Evolutionary conservation across 257 asterid species (phyloP).

Genomic region (Plectranthus barbatus): DNA sequence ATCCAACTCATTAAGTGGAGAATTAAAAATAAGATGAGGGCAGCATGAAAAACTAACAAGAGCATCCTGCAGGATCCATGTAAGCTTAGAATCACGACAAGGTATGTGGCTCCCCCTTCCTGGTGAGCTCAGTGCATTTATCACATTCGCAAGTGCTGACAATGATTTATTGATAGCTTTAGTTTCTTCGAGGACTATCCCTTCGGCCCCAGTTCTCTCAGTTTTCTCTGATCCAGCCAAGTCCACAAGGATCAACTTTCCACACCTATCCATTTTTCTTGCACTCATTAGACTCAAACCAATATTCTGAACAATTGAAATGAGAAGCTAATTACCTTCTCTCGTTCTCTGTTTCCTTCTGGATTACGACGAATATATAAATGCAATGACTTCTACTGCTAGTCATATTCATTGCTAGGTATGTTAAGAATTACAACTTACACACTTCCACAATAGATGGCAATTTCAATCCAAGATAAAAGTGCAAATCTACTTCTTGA

Average conservation of each 20-base stretch:
- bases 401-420: conserved; percentile 64
- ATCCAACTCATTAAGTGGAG: conserved; percentile 2
- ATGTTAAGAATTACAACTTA: conserved; percentile 23
- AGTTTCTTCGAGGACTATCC: conserved; percentile 86
- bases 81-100: conserved; percentile 81
- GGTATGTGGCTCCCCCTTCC: conserved; percentile 68
- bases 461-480: neutral
- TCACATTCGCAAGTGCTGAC: conserved; percentile 82
- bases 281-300: conserved; percentile 3
- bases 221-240: conserved; percentile 92
- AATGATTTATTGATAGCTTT: conserved; percentile 81
- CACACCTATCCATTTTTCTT: conserved; percentile 34
- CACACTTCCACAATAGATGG: conserved; percentile 1
- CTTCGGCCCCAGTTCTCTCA: conserved; percentile 87
- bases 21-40: conserved; percentile 5
- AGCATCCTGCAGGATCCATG: conserved; percentile 75
- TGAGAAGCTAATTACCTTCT: conserved; percentile 33
- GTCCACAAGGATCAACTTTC: conserved; percentile 80
- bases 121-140: conserved; percentile 61
- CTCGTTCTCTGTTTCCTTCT: conserved; percentile 46
- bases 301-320: neutral
- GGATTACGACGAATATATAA: conserved; percentile 46
- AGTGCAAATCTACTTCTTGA: no score
- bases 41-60: conserved; percentile 46
- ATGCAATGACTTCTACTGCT: conserved; percentile 91